Base-by-base conservation (phyloP, 1,284 basidiomycete genomes). In the Cerioporus squamosus region DNA sequence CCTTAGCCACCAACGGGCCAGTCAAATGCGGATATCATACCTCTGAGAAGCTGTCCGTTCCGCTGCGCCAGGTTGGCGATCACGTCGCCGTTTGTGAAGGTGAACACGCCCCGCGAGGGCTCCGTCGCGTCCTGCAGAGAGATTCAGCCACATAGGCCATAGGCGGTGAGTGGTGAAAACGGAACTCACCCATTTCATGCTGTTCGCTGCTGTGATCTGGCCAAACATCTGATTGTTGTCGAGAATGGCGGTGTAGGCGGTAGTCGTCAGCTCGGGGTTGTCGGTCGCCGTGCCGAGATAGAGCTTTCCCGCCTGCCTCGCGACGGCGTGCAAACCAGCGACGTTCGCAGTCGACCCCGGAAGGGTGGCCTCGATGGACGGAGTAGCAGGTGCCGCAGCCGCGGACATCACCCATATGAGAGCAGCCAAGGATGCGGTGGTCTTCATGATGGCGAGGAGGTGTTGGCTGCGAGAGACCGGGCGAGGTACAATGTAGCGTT, bases 211-310 rank as follows among this genome's bases (percentile, higher is more conserved):
- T 6, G 83, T 85, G 47, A 84, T 71, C 62, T 82, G 80, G 38
- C 75, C 75, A 63, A 85, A 85, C 58, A 79, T 74, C 8, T 69
- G 66, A 22, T 70, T 75, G 63, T 83, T 75, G 60, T 74, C 74
- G 54, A 84, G 70, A 58, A 74, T 71, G 12, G 66, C 63, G 33
- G 76, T 70, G 64, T 85, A 86, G 6, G 79, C 62, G 0, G 69
- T 60, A 61, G 86, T 79, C 2, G 68, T 75, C 33, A 85, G 70
- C 66, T 84, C 82, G 3, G 76, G 74, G 66, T 85, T 85, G 69
- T 84, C 83, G 0, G 83, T 85, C n/a, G 84, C 84, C 15, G 80
- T 77, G 26, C 85, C 85, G 54, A 86, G 83, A 73, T 87, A 86
- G 31, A 75, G 66, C 70, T 85, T 85, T 17, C 81, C 81, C 15